A percentile compares a stretch with the other conserved stretches of the same genome.
Evolutionary conservation across 2,329 filamentous ascomycete genomes (phyloP).

Genomic region (Epichloe glyceriae): DNA sequence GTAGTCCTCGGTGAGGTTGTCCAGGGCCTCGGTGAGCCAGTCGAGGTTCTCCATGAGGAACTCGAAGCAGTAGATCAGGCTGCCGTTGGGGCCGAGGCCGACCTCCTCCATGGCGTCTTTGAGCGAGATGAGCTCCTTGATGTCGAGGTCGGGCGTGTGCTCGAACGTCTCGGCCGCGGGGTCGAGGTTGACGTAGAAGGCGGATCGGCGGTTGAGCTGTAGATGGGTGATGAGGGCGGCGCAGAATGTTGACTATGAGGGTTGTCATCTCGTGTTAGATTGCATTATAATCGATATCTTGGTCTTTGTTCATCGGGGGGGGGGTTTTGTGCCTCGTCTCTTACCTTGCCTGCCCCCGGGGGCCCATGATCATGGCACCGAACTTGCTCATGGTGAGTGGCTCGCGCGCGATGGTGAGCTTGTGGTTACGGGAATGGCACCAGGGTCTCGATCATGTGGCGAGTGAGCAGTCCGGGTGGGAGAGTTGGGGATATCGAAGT

Average conservation of each 20-base stretch:
- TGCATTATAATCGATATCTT: background rate
- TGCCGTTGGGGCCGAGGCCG: slow-evolving; percentile 79
- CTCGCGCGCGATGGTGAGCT: background rate
- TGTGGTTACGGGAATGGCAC: background rate
- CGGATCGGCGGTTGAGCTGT: slow-evolving; percentile 77
- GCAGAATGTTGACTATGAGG: slow-evolving; percentile 73
- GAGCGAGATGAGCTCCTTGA: slow-evolving; percentile 85
- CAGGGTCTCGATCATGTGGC: background rate
- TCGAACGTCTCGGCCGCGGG: slow-evolving; percentile 88
- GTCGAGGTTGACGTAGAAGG: slow-evolving; percentile 97
- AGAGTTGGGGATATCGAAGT: background rate
- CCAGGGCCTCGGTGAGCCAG: slow-evolving; percentile 75
- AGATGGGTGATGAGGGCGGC: slow-evolving; percentile 86
- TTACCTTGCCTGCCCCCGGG: slow-evolving; percentile 81
- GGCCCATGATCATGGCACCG: slow-evolving; percentile 89
- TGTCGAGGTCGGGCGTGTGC: slow-evolving; percentile 86
- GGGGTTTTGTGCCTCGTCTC: slow-evolving; percentile 7
- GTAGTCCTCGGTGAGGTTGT: slow-evolving; percentile 83
- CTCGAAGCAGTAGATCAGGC: slow-evolving; percentile 92
- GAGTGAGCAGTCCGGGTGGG: background rate
- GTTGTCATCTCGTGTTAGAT: background rate
- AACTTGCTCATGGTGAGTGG: slow-evolving; percentile 68
- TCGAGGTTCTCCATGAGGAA: slow-evolving; percentile 91
- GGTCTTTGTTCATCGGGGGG: background rate
- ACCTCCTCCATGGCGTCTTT: slow-evolving; percentile 96